Base-by-base conservation (phyloP, 1,139 yeast genomes). In the Fermentozyma sake region DNA sequence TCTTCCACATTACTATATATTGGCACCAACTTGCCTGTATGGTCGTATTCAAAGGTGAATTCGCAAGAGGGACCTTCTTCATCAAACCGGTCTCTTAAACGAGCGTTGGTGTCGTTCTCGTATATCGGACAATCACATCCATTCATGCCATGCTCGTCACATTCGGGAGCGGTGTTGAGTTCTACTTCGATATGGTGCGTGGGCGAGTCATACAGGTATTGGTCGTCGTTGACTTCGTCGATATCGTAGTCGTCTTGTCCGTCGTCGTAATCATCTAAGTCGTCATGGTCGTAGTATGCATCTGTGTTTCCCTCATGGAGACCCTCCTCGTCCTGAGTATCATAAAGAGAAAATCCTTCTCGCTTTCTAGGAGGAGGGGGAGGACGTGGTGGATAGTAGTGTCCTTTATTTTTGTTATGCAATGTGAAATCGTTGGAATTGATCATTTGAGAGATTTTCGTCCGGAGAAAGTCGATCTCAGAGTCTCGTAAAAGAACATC, bases 21-120 rank as follows among this genome's bases (percentile, higher is more conserved):
- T 6, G 72, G 70, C 7, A 64, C 55, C 18, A 67, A 42, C 38
- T 61, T 59, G 7, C 72, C 73, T n/a, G 56, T 55, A 19, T 50
- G 52, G 35, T 65, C 69, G 33, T 62, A 63, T 37, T 63, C 70
- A 41, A 63, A 63, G 7, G 68, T 66, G 36, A 67, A 64, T 33
- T 67, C 72, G 41, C 58, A 48, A 20, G 52, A 44, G 2, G 56
- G 52, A 10, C 48, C 55, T 14, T 44, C 43, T 6, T 44, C 54
- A 13, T 44, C 50, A 15, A 15, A 12, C 7, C 24, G 20, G 14
- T 22, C 18, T 15, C 28, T 23, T 24, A 14, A 8, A 4, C 24
- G 24, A 12, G 14, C 23, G 11, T 14, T 18, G n/a, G n/a, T n/a
- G 4, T 22, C 24, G n/a, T 22, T 27, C n/a, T 49, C 49, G 27